Base-by-base conservation (phyloP, 1,284 basidiomycete species). In the Psilocybe mexicana region DNA sequence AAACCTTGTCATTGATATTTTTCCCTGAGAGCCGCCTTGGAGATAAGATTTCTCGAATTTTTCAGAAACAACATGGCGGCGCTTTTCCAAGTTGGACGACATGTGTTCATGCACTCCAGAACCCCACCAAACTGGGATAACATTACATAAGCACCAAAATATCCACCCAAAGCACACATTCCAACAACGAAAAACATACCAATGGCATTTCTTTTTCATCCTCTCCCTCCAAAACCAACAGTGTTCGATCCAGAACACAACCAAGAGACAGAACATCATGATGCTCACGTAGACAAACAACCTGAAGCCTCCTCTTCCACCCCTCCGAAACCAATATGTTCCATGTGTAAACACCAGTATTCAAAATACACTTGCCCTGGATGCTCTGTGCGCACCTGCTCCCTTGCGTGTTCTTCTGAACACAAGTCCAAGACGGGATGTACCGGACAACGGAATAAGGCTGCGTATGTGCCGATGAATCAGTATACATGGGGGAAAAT, bases 361-460 rank as follows among this genome's bases (percentile, higher is more conserved):
- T 74, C 86, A 0, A 88, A 83, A 65, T 95, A 95, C 78, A 93
- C 87, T 53, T 95, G 93, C 68, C 93, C 93, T 0, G 81, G 90
- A 35, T 95, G 93, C 74, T 66, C 74, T 2, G 74, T 75, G 26
- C 80, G 79, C 45, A 90, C 90, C 35, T 95, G 93, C 71, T 94
- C 92, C 0, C 73, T 88, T 1, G 64, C 78, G 0, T 95, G 93
- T 68, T 87, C 89, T 2, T 77, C 75, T n/a, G 66, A 75, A 10
- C 93, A 95, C 76, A 95, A 94, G 70, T 61, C 74, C 3, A 61
- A 69, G 4, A 81, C 79, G n/a, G 78, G 77, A 12, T 95, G 93
- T 70, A 81, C 82, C 0, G 93, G 93, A 5, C 74, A 84, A 63
- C 85, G 93, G 52, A 82, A 94, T 74, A 88, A 87, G 64, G 84